These are phyloP conservation scores for Pharnaceum exiguum DNA, from an alignment of 148 eudicot species.

Conservation along the genomic window DNA sequence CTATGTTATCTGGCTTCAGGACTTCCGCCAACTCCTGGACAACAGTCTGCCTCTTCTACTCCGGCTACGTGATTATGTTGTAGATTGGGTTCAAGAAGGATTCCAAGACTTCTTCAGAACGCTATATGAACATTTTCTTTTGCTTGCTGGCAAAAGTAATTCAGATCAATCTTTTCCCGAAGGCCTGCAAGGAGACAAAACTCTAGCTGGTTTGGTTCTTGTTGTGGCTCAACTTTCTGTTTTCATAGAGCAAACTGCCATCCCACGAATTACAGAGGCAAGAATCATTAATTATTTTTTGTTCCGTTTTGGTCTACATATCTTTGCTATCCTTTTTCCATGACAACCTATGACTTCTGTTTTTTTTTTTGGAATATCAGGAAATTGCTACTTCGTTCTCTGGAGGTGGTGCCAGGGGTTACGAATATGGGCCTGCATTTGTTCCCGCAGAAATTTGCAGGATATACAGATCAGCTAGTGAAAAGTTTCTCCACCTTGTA, in stretches of 20 bases:
- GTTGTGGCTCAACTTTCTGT: conserved; percentile 81
- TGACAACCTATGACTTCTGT: not conserved
- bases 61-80: conserved; percentile 56
- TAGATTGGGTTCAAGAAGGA: conserved; percentile 96
- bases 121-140: conserved; percentile 59
- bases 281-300: conserved; percentile 22
- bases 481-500: conserved; percentile 85
- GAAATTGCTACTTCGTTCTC: conserved; percentile 86
- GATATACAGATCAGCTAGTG: conserved; percentile 72
- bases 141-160: conserved; percentile 65
- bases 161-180: conserved; percentile 35
- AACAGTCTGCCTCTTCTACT: conserved; percentile 54
- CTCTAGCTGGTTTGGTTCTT: conserved; percentile 79
- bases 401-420: conserved; percentile 69
- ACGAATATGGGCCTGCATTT: conserved; percentile 81
- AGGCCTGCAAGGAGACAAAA: conserved; percentile 54
- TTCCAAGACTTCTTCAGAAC: conserved; percentile 79
- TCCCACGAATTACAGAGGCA: conserved; percentile 95
- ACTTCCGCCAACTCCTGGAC: conserved; percentile 79
- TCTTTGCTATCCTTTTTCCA: not conserved
- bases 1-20: conserved; percentile 30
- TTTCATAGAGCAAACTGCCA: conserved; percentile 82
- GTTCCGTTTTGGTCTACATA: not conserved
- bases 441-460: conserved; percentile 94
- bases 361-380: conserved; percentile 43